Conservation (phyloP, 371 early-diverging fungal species). For the Apophysomyces elegans region DNA sequence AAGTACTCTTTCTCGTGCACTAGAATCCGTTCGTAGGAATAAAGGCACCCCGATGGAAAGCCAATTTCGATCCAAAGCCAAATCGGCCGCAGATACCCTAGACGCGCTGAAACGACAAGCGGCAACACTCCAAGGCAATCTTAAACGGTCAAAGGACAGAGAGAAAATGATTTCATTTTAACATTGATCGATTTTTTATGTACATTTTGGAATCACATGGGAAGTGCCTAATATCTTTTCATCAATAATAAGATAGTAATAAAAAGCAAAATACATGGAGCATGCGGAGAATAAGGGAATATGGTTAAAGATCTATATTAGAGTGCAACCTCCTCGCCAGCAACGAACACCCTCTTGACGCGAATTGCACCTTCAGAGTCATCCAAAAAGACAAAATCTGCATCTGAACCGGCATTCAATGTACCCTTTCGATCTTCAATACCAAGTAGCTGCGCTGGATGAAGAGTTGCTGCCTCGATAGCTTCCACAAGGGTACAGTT, state of each 20-base stretch:
- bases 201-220: conserved; percentile 7
- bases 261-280: background rate
- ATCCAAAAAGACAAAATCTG: conserved; percentile 76
- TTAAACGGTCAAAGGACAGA: conserved; percentile 24
- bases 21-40: conserved; percentile 26
- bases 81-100: conserved; percentile 15
- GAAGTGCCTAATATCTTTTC: background rate
- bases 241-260: background rate
- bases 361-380: conserved; percentile 49
- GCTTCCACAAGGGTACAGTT: conserved; percentile 77
- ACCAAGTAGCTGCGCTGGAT: conserved; percentile 75
- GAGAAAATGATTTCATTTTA: conserved; percentile 35
- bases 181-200: conserved; percentile 2
- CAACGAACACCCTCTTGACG: conserved; percentile 69
- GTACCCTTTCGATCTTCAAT: conserved; percentile 73
- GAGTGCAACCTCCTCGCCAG: conserved; percentile 60
- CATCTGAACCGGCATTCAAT: conserved; percentile 72
- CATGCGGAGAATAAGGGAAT: conserved; percentile 1
- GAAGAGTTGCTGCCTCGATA: conserved; percentile 80
- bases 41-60: conserved; percentile 26
- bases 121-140: conserved; percentile 13
- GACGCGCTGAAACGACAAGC: conserved; percentile 18
- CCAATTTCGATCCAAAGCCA: conserved; percentile 26
- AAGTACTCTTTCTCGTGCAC: conserved; percentile 14
- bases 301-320: conserved; percentile 3